A percentile compares a stretch with the other conserved stretches of the same genome.
Conservation (phyloP, 805 yeast genomes). For the Candida endomychidarum region DNA sequence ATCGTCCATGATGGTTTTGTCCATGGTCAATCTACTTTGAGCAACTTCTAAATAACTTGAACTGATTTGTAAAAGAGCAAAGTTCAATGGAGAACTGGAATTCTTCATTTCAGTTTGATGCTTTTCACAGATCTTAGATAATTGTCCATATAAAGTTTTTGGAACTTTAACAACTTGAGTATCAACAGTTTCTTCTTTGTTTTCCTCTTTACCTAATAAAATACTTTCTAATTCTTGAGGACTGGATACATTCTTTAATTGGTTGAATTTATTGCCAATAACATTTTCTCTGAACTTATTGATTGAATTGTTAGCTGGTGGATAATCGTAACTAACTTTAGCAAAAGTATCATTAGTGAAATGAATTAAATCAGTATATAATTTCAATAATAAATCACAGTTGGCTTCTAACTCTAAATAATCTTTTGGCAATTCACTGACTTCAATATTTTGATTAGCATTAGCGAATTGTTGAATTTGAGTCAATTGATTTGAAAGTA, state of each 20-base stretch:
- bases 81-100: conserved; percentile 49
- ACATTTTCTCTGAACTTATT: conserved; percentile 61
- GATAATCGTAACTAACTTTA: conserved; percentile 77
- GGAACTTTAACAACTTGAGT: conserved; percentile 48
- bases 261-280: conserved; percentile 54
- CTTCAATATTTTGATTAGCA: conserved; percentile 48
- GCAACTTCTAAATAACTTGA: conserved; percentile 64
- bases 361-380: conserved; percentile 52
- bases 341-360: conserved; percentile 57
- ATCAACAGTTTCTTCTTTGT: conserved; percentile 14
- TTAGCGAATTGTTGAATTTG: conserved; percentile 43
- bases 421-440: conserved; percentile 72
- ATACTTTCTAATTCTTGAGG: conserved; percentile 67
- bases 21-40: conserved; percentile 68
- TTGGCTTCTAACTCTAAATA: conserved; percentile 66
- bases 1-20: conserved; percentile 56
- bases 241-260: conserved; percentile 60
- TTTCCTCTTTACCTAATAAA: conserved; percentile 35
- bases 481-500: conserved; percentile 63
- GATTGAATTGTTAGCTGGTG: conserved; percentile 55
- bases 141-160: conserved; percentile 72
- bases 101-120: conserved; percentile 46
- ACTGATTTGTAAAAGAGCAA: conserved; percentile 54
- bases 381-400: conserved; percentile 61
- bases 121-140: conserved; percentile 54